Evolutionary conservation across 768 basidiomycete species (phyloP).

Genomic region (Dioszegia aurantiaca): DNA sequence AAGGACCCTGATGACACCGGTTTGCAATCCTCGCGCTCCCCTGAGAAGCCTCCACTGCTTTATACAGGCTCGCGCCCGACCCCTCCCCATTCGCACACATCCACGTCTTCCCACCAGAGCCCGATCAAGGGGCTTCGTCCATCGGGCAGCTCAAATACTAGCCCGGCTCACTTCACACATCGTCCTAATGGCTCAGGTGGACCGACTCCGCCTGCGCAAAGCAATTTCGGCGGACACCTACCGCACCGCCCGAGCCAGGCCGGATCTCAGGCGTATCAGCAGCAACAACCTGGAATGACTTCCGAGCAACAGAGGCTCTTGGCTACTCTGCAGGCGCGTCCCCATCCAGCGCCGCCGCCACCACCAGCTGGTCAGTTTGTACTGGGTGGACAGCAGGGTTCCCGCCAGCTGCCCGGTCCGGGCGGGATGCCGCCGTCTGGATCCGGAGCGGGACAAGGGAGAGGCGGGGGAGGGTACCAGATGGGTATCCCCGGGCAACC

Average conservation of each 20-base stretch:
- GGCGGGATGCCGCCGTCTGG: not conserved
- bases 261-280: not conserved
- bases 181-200: not conserved
- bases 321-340: conserved; percentile 5
- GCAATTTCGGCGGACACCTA: not conserved
- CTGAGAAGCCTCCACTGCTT: not conserved
- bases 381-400: not conserved
- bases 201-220: not conserved
- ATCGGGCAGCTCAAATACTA: not conserved
- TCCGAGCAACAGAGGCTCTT: conserved; percentile 7
- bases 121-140: not conserved
- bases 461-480: not conserved
- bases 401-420: not conserved
- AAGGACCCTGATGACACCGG: no score
- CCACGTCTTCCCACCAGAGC: not conserved
- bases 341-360: not conserved
- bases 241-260: not conserved
- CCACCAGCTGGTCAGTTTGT: not conserved
- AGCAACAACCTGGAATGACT: not conserved
- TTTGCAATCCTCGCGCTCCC: not conserved
- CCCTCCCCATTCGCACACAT: not conserved
- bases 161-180: not conserved
- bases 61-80: not conserved
- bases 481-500: conserved; percentile 13
- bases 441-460: not conserved